These are phyloP conservation scores for Phytopythium aichiense DNA, from an alignment of 352 stramenopile genomes.

Conservation along the genomic window DNA sequence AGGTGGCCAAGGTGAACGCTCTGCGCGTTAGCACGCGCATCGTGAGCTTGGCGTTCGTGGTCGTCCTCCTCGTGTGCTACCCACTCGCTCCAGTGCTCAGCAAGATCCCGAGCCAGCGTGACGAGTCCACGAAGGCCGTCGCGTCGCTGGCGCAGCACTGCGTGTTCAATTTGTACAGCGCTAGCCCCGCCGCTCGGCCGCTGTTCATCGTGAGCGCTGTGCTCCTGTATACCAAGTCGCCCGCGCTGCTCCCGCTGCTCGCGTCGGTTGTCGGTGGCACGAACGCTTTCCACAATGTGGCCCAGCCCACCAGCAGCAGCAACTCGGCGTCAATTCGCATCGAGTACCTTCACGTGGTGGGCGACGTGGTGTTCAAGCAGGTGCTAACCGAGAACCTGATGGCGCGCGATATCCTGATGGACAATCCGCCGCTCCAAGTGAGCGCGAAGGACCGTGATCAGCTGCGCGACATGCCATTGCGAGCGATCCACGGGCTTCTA, in stretches of 20 bases:
- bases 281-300: neutral
- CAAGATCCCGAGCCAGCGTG: constrained; percentile 56
- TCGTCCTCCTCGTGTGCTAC: constrained; percentile 57
- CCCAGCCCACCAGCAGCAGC: neutral
- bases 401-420: constrained; percentile 50
- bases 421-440: constrained; percentile 24
- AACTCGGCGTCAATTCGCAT: constrained; percentile 17
- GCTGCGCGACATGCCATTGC: constrained; percentile 46
- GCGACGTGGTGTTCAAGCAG: constrained; percentile 59
- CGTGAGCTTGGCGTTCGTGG: constrained; percentile 49
- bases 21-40: constrained; percentile 23
- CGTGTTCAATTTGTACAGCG: constrained; percentile 48
- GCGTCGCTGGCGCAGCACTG: constrained; percentile 58
- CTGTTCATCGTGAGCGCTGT: constrained; percentile 62
- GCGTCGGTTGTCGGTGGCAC: constrained; percentile 17
- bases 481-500: constrained; percentile 46
- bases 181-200: constrained; percentile 29
- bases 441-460: constrained; percentile 30
- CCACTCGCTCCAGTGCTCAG: constrained; percentile 40
- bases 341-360: constrained; percentile 57
- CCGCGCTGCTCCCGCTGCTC: constrained; percentile 48
- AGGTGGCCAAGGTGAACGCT: constrained; percentile 21
- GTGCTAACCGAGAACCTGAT: constrained; percentile 64
- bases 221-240: constrained; percentile 67
- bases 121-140: constrained; percentile 48